Evolutionary conservation across 129 eudicot genomes (phyloP), one percentile per base, ranked within the genome.

Genomic region (Saussurea involucrata): DNA sequence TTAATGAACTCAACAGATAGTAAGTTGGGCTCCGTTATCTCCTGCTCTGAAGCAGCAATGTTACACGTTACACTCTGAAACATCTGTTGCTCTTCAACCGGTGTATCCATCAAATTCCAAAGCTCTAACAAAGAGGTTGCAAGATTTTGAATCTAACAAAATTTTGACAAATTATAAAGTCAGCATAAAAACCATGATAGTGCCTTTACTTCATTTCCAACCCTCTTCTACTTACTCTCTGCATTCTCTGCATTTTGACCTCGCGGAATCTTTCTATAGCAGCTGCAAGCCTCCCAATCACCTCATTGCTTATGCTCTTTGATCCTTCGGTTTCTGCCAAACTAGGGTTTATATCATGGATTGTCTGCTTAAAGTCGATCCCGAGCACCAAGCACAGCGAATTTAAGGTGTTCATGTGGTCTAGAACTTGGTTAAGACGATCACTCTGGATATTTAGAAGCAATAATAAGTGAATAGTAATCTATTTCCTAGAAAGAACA

Each of bases 71-170:
- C 95, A 65, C 85, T 88, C 63, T 92, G 96, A 86, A 89, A 95
- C 49, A 81, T 85, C 73, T 91, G 96, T 77, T 95, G 99, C 90
- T 95, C 99, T 76, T 92, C 97, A 66, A 77, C 66, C 0, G 99
- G 97, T 49, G 97, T 95, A 69, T 95, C 99, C 99, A 95, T 89
- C 78, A 95, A 77, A 77, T 92, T 88, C 99, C 99, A 95, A 9
- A 92, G 96, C 90, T 95, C 97, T 87, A 95, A 71, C 77, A 95
- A 67, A 55, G 90, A 85, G 29, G 90, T 73, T 18, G 88, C 96
- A 80, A 95, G 99, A 80, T 89, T 92, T 90, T 95, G 99, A 42
- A 95, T 80, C 99, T 95, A 83, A 70, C 28, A 71, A 67, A 76
- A 31, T 2, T 57, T 73, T 68, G 57, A 78, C 75, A 71, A 31